Evolutionary conservation across 75 land plant genomes (phyloP).

Genomic region (Adiantum capillusveneris): DNA sequence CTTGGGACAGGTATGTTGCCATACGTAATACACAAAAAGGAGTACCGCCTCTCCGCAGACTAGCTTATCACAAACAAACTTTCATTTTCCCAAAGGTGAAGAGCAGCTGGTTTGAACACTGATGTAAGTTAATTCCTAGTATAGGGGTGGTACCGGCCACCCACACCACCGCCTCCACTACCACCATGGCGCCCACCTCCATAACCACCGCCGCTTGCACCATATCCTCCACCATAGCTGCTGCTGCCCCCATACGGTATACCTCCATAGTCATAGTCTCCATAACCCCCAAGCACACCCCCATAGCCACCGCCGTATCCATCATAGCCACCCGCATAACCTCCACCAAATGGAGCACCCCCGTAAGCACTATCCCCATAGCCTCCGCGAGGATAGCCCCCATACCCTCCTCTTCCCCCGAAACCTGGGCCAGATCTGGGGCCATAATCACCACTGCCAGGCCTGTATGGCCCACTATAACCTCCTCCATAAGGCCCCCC

Average conservation of each 20-base stretch:
- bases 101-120: no score
- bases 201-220: constrained; percentile 24
- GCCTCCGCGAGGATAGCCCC: constrained; percentile 41
- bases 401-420: constrained; percentile 51
- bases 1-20: no score
- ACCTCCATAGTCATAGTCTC: constrained; percentile 44
- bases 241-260: constrained; percentile 40
- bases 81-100: no score
- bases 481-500: constrained; percentile 41
- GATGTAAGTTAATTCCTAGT: constrained; percentile 22
- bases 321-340: constrained; percentile 46
- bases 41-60: no score
- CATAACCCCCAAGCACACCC: constrained; percentile 65
- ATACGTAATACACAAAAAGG: no score
- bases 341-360: constrained; percentile 36
- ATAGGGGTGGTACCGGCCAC: constrained; percentile 80
- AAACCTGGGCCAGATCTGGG: constrained; percentile 22
- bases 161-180: constrained; percentile 37
- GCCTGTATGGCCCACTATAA: constrained; percentile 22
- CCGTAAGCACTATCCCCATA: constrained; percentile 54
- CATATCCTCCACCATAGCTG: constrained; percentile 32
- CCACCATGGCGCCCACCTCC: constrained; percentile 47
- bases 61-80: no score
- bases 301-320: constrained; percentile 48
- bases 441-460: constrained; percentile 50